Evolutionary conservation across 139 green algal species (phyloP).

Genomic region (Picocystis salinarum): DNA sequence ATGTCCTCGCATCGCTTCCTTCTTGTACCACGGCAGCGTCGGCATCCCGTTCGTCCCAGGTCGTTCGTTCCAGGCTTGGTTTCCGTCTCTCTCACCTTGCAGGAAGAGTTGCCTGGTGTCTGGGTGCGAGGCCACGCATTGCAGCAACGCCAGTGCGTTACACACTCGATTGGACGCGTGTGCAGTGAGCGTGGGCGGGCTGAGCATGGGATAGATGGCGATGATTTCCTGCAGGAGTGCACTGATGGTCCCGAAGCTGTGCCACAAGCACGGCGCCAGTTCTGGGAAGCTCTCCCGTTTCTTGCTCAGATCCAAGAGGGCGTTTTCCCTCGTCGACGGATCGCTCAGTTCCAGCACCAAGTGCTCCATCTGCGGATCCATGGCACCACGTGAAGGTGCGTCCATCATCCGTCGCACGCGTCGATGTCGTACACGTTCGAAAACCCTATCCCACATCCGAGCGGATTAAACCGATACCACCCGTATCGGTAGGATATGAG

Average conservation of each 20-base stretch:
- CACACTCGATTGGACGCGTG: conserved; percentile 92
- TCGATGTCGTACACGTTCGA: no score
- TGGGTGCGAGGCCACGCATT: conserved; percentile 90
- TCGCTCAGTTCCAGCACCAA: conserved; percentile 59
- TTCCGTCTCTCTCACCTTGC: no score
- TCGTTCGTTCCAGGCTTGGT: no score
- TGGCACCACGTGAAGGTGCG: no score
- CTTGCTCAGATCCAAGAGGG: conserved; percentile 91
- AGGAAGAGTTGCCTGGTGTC: background rate
- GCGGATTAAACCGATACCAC: no score
- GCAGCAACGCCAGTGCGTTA: conserved; percentile 89
- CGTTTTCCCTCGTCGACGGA: conserved; percentile 58
- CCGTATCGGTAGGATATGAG: no score
- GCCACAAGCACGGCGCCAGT: conserved; percentile 87
- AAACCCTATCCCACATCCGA: no score
- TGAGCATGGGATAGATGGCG: conserved; percentile 87
- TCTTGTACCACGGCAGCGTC: no score
- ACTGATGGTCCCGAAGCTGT: conserved; percentile 86
- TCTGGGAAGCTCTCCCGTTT: conserved; percentile 63
- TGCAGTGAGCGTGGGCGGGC: conserved; percentile 73
- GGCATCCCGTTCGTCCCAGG: no score
- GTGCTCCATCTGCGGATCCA: conserved; percentile 24
- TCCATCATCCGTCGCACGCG: no score
- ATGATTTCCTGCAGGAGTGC: conserved; percentile 94
- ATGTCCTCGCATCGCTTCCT: no score